Conservation (phyloP, 2,329 filamentous ascomycete genomes). For the Lojkania enalia region DNA sequence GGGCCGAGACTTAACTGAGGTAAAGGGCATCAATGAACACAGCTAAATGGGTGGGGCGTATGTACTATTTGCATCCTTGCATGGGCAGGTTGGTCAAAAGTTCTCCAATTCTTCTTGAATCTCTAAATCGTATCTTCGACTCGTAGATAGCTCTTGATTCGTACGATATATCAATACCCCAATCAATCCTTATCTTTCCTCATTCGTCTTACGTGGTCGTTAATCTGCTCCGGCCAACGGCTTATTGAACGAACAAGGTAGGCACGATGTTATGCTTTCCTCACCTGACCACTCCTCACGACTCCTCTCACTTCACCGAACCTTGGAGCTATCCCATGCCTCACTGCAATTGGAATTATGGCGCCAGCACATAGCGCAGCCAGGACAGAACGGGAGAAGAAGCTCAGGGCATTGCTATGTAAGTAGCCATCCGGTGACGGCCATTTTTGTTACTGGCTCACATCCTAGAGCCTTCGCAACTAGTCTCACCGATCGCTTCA, state of each 20-base stretch:
- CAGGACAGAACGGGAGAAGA: slow-evolving; percentile 41
- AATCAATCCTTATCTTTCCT: no score
- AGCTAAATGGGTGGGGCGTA: no score
- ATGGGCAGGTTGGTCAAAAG: no score
- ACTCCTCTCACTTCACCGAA: not conserved
- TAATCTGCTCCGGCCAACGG: no score
- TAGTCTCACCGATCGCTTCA: slow-evolving; percentile 29
- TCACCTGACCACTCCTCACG: not conserved
- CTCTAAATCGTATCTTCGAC: not conserved
- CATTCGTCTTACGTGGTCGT: no score
- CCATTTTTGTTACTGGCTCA: slow-evolving; percentile 9
- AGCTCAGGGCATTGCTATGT: slow-evolving; percentile 38
- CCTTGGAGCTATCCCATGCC: slow-evolving; percentile 1
- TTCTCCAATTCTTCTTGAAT: not conserved
- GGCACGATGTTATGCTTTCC: not conserved
- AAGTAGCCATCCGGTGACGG: slow-evolving; percentile 9
- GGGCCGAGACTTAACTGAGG: no score
- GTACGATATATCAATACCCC: no score
- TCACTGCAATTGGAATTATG: slow-evolving; percentile 33
- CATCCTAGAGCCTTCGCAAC: slow-evolving; percentile 37
- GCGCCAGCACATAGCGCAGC: slow-evolving; percentile 23
- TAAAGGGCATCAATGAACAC: no score
- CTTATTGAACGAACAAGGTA: no score
- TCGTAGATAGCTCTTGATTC: not conserved
- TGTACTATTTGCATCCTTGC: no score